Percentiles rank a stretch among this genome's conserved stretches.
Evolutionary conservation across 768 basidiomycete species (phyloP).

Genomic region (Tremella yokohamensis): DNA sequence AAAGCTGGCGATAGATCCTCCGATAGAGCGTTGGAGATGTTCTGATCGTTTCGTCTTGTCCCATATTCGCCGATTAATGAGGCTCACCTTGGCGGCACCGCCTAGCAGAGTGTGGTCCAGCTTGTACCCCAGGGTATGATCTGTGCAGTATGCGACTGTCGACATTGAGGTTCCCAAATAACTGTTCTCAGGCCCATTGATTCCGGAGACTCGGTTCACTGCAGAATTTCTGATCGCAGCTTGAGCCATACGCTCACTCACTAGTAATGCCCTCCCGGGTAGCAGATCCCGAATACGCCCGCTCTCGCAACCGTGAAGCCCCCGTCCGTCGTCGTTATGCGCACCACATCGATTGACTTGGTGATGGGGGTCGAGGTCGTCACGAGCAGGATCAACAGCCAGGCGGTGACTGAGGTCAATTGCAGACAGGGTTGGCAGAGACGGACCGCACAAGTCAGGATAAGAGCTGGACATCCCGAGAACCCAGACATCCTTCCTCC

Average conservation of each 20-base stretch:
- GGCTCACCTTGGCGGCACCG: slow-evolving; percentile 49
- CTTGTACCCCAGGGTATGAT: slow-evolving; percentile 66
- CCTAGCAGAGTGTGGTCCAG: slow-evolving; percentile 60
- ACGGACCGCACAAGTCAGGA: too few relatives aligned
- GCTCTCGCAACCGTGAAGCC: slow-evolving; percentile 56
- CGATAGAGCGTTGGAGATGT: slow-evolving; percentile 33
- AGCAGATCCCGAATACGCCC: slow-evolving; percentile 81
- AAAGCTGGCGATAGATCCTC: slow-evolving; percentile 22
- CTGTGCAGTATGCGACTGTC: slow-evolving; percentile 57
- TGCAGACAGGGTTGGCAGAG: too few relatives aligned
- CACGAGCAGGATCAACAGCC: slow-evolving; percentile 69
- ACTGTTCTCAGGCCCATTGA: slow-evolving; percentile 41
- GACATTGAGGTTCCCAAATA: slow-evolving; percentile 54
- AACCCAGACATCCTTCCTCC: too few relatives aligned
- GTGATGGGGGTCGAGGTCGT: slow-evolving; percentile 72
- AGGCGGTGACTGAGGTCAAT: slow-evolving; percentile 55
- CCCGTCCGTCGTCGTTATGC: slow-evolving; percentile 53
- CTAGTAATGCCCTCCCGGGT: slow-evolving; percentile 50
- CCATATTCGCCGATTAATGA: too few relatives aligned
- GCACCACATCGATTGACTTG: slow-evolving; percentile 62
- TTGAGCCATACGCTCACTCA: too few relatives aligned
- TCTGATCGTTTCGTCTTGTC: too few relatives aligned
- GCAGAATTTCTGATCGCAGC: too few relatives aligned
- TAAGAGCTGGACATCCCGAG: too few relatives aligned
- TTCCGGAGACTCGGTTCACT: too few relatives aligned